Base-by-base conservation (phyloP, 78 protist genomes). In the Cyanophora paradoxa region DNA sequence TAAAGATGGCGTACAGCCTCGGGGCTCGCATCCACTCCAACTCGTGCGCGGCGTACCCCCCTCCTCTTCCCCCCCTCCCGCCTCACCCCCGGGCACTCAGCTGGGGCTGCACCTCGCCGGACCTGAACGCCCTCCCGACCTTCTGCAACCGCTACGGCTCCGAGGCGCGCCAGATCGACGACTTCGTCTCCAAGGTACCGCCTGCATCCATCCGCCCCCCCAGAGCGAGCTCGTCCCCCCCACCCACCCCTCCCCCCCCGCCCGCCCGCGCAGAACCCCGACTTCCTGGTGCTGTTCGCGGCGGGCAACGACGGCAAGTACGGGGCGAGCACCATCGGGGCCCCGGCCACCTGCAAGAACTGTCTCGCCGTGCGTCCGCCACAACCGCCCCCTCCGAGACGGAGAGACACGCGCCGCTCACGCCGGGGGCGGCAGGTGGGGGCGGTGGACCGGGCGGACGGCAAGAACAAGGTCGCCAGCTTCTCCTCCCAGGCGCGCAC, bases 401-500 rank as follows among this genome's bases (percentile, higher is more conserved):
- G n/a, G n/a, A n/a, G n/a, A n/a, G n/a, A n/a, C n/a, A n/a, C n/a
- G n/a, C n/a, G n/a, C n/a, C n/a, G n/a, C n/a, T n/a, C n/a, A n/a
- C n/a, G n/a, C n/a, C n/a, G n/a, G n/a, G n/a, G n/a, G n/a, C n/a
- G n/a, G n/a, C n/a, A n/a, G n/a, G n/a, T n/a, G n/a, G n/a, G n/a
- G n/a, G n/a, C n/a, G n/a, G n/a, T n/a, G n/a, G 76, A 62, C 13
- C 28, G 10, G 8, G 5, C 26, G 59, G 5, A 10, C 68, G 7
- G 17, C 66, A 16, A 31, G 65, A 68, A 68, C 37, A 74, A 65
- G 46, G 71, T 87, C 6, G 42, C 81, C 19, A 1, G 22, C 20
- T 88, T 78, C 59, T 77, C 85, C 37, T 52, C 77, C 11, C 78
- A 40, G 34, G 92, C 88, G 8, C 92, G n/a, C n/a, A n/a, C n/a